phyloP scores from a whole-genome alignment of 2,329 filamentous ascomycete genomes.

The Cladosporium sp. region DNA sequence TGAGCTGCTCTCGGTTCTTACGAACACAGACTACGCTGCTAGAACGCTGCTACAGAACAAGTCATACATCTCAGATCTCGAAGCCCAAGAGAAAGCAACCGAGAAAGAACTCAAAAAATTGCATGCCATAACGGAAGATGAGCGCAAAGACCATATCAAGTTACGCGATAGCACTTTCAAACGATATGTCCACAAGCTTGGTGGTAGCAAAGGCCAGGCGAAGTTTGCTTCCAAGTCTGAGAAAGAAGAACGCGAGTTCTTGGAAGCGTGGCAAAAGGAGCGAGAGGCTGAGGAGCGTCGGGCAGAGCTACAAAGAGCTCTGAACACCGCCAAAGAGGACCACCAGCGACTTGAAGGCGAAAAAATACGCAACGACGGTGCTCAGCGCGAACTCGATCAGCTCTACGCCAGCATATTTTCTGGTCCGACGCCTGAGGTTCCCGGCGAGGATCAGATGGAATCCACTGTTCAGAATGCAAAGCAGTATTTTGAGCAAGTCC shows the following conservation, averaged over 20 bases:
- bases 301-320: constrained; percentile 37
- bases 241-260: constrained; percentile 54
- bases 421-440: constrained; percentile 50
- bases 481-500: constrained; percentile 37
- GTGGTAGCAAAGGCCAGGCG: constrained; percentile 42
- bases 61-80: constrained; percentile 44
- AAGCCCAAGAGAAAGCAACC: constrained; percentile 36
- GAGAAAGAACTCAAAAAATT: constrained; percentile 39
- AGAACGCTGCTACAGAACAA: constrained; percentile 45
- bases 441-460: constrained; percentile 51
- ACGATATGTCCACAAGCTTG: constrained; percentile 50
- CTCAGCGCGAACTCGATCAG: constrained; percentile 47
- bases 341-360: constrained; percentile 36
- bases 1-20: constrained; percentile 44
- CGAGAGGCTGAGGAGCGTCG: constrained; percentile 44
- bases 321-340: constrained; percentile 38
- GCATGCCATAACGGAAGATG: constrained; percentile 41
- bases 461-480: constrained; percentile 32
- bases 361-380: constrained; percentile 34
- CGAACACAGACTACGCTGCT: constrained; percentile 48
- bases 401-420: constrained; percentile 54
- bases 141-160: constrained; percentile 50
- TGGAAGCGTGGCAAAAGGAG: constrained; percentile 49
- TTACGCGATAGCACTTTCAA: constrained; percentile 52
- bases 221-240: constrained; percentile 47